These are phyloP conservation scores for Hypoxylon sp. DNA, from an alignment of 2,329 filamentous ascomycete species.

Conservation along the genomic window DNA sequence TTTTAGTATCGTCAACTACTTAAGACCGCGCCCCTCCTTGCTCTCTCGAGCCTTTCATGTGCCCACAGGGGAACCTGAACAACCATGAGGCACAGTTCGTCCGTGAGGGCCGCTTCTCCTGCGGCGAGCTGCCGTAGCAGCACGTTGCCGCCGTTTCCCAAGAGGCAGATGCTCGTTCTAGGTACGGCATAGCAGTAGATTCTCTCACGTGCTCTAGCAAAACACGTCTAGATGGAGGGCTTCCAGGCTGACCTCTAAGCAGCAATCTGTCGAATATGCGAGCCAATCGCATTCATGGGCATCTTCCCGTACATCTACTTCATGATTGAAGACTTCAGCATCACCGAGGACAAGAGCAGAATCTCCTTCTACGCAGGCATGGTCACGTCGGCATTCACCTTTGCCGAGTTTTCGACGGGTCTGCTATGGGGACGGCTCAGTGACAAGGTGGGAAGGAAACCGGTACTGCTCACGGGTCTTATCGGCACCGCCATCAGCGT, in stretches of 20 bases:
- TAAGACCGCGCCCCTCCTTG: slow-evolving; percentile 1
- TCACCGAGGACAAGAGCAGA: slow-evolving; percentile 78
- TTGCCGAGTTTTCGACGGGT: slow-evolving; percentile 92
- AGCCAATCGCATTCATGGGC: slow-evolving; percentile 99
- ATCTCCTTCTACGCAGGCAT: slow-evolving; percentile 94
- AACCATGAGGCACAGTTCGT: slow-evolving; percentile 40
- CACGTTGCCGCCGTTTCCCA: slow-evolving; percentile 47
- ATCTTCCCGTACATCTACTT: slow-evolving; percentile 99
- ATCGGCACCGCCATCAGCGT: slow-evolving; percentile 92
- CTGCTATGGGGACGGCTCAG: slow-evolving; percentile 93
- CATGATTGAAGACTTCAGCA: slow-evolving; percentile 92
- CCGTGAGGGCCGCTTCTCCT: slow-evolving; percentile 35
- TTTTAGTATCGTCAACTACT: neutral
- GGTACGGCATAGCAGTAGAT: slow-evolving; percentile 40
- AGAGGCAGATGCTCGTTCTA: slow-evolving; percentile 49
- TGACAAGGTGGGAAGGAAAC: slow-evolving; percentile 91
- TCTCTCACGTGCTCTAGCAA: slow-evolving; percentile 3
- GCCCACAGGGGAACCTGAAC: slow-evolving; percentile 17
- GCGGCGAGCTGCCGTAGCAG: slow-evolving; percentile 23
- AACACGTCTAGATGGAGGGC: slow-evolving; percentile 2
- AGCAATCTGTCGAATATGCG: slow-evolving; percentile 95
- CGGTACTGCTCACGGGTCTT: slow-evolving; percentile 87
- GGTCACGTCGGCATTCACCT: slow-evolving; percentile 95
- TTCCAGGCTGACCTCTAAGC: slow-evolving; percentile 21
- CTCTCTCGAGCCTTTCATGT: slow-evolving; percentile 29